Base-by-base conservation (phyloP, 2,329 filamentous ascomycete species). In the Colletotrichum sp. region DNA sequence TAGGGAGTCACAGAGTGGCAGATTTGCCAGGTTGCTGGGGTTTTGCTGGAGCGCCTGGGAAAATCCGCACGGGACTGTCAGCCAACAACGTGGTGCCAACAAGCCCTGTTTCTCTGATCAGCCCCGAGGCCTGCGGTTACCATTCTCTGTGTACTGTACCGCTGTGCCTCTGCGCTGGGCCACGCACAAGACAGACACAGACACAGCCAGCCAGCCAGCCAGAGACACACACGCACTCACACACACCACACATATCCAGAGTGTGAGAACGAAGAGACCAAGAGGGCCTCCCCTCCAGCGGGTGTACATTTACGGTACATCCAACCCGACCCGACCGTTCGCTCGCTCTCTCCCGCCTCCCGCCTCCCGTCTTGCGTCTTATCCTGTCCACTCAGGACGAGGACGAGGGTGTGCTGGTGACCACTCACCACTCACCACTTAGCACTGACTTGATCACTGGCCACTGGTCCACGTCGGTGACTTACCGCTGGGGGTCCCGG, bases 21-120 rank as follows among this genome's bases (percentile, higher is more conserved):
- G 43, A 54, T 65, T 64, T 57, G 24, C 67, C 54, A 70, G 61
- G 70, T 70, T 73, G 70, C 66, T 62, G 55, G 67, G 70, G 67
- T 70, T 66, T 73, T 55, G 21, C 51, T 70, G 43, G 71, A 76
- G 68, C 75, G 66, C 65, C 64, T 73, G 54, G 43, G 73, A 71
- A 70, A 66, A 57, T 47, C 61, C 34, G 57, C 73, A 54, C 63
- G 77, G 78, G 76, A 76, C 78, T 78, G 70, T 74, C 77, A 76
- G 79, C 79, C 79, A 79, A 79, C 77, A 77, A 76, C 76, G 78
- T 80, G 79, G 77, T 76, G 76, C 78, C 78, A 76, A 63, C 69
- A 64, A 70, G 68, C 68, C 72, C 62, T 66, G 72, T 34, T 29
- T 69, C 43, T 66, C 67, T 63, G 55, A 69, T 63, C 71, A 34